Conservation (phyloP, 1,284 basidiomycete species). For the Prillingera fragicola region DNA sequence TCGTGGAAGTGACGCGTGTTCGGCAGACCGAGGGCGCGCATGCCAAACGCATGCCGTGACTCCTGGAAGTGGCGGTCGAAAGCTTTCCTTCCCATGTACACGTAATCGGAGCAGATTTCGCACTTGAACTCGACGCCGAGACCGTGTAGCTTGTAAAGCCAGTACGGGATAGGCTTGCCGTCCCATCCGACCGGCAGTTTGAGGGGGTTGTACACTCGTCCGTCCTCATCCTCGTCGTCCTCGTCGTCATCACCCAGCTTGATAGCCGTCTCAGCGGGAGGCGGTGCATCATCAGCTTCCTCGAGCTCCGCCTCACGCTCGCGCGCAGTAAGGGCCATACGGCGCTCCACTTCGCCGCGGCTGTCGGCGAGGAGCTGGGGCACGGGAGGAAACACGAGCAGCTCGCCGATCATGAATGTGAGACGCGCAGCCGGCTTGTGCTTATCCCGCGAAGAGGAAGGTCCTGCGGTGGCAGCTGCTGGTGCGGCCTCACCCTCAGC, state of each 20-base stretch:
- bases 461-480: slow-evolving; percentile 14
- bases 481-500: slow-evolving; percentile 26
- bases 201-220: slow-evolving; percentile 93
- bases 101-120: slow-evolving; percentile 94
- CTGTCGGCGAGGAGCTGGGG: slow-evolving; percentile 71
- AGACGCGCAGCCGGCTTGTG: slow-evolving; percentile 64
- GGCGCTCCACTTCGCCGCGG: slow-evolving; percentile 90
- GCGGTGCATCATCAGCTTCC: slow-evolving; percentile 62
- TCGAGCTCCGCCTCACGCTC: slow-evolving; percentile 95
- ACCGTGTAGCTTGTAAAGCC: slow-evolving; percentile 97
- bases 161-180: slow-evolving; percentile 96
- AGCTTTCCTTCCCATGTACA: slow-evolving; percentile 72
- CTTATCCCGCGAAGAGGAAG: slow-evolving; percentile 54
- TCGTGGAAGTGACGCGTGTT: slow-evolving; percentile 99
- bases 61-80: slow-evolving; percentile 58
- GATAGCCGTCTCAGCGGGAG: slow-evolving; percentile 51
- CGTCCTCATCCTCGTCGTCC: slow-evolving; percentile 89
- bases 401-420: slow-evolving; percentile 63
- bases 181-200: slow-evolving; percentile 98
- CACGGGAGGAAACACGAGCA: slow-evolving; percentile 60
- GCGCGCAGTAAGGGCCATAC: slow-evolving; percentile 89
- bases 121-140: slow-evolving; percentile 95
- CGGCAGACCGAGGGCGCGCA: slow-evolving; percentile 93
- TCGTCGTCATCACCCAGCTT: slow-evolving; percentile 52
- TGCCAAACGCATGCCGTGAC: slow-evolving; percentile 93